These are phyloP conservation scores for Beta macrorhiza DNA, from an alignment of 179 eudicot species.

Conservation along the genomic window DNA sequence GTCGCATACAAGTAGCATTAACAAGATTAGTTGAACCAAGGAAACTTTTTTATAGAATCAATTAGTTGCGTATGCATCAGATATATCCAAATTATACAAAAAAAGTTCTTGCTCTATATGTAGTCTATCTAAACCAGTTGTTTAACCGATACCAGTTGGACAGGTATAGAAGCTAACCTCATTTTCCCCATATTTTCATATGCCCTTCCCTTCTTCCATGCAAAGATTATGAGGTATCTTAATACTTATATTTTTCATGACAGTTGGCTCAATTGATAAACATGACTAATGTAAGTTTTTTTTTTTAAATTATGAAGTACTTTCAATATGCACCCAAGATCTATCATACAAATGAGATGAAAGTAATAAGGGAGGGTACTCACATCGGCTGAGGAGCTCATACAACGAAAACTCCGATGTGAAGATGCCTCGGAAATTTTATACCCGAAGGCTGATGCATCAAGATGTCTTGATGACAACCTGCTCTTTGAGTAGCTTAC, in stretches of 20 bases:
- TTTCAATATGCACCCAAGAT: not conserved
- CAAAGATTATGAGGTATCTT: not conserved
- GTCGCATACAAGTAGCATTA: not conserved
- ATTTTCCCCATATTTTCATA: not conserved
- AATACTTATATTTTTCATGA: not conserved
- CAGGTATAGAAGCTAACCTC: not conserved
- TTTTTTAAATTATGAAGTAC: not conserved
- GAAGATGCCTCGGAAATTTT: conserved; percentile 12
- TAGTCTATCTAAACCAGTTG: not conserved
- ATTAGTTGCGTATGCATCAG: not conserved
- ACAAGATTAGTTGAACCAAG: not conserved
- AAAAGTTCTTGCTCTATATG: not conserved
- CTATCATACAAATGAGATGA: not conserved
- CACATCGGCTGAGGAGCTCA: conserved; percentile 17
- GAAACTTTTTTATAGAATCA: not conserved
- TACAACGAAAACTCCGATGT: not conserved
- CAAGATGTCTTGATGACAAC: not conserved
- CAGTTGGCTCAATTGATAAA: not conserved
- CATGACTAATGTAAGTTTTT: no score
- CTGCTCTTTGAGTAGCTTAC: conserved; percentile 17
- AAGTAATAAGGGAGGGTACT: not conserved
- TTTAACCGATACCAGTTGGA: not conserved
- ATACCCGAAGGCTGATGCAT: not conserved
- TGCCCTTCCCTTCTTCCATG: not conserved
- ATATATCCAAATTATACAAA: not conserved